Evolutionary conservation across 768 basidiomycete species (phyloP).

Genomic region (Saitozyma podzolica): DNA sequence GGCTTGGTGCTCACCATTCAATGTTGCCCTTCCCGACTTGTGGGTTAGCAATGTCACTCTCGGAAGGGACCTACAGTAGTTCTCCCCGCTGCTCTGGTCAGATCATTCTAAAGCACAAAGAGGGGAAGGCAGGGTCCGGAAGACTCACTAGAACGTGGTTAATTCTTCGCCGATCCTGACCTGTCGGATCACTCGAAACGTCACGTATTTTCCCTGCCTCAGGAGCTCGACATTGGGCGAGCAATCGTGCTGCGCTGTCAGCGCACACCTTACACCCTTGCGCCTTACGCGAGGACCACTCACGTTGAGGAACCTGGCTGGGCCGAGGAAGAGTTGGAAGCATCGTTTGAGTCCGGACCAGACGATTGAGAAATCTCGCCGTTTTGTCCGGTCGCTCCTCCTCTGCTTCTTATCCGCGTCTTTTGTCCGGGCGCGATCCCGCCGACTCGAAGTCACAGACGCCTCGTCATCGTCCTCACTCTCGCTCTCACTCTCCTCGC

Average conservation of each 20-base stretch:
- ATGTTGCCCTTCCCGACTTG: conserved; percentile 42
- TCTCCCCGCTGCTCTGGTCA: conserved; percentile 26
- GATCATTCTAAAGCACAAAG: background rate
- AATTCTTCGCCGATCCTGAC: conserved; percentile 49
- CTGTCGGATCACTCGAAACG: conserved; percentile 40
- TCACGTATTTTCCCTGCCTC: conserved; percentile 44
- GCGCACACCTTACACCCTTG: background rate
- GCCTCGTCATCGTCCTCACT: conserved; percentile 11
- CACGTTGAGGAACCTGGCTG: conserved; percentile 51
- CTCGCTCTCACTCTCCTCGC: conserved; percentile 18
- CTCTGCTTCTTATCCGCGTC: conserved; percentile 14
- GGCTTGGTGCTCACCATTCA: conserved; percentile 35
- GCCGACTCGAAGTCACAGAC: background rate
- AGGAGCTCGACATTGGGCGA: conserved; percentile 48
- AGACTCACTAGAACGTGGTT: conserved; percentile 48
- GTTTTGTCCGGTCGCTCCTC: conserved; percentile 38
- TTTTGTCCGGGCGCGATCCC: background rate
- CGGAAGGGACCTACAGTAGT: conserved; percentile 31
- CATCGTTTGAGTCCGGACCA: conserved; percentile 43
- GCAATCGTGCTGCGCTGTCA: conserved; percentile 46
- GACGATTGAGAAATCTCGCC: conserved; percentile 50
- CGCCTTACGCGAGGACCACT: conserved; percentile 9
- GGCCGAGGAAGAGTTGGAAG: conserved; percentile 50
- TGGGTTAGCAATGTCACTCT: too few relatives aligned
- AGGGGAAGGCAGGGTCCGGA: conserved; percentile 10